These are phyloP conservation scores for Suhomyces maxii DNA, from an alignment of 1,139 yeast species.

Conservation along the genomic window DNA sequence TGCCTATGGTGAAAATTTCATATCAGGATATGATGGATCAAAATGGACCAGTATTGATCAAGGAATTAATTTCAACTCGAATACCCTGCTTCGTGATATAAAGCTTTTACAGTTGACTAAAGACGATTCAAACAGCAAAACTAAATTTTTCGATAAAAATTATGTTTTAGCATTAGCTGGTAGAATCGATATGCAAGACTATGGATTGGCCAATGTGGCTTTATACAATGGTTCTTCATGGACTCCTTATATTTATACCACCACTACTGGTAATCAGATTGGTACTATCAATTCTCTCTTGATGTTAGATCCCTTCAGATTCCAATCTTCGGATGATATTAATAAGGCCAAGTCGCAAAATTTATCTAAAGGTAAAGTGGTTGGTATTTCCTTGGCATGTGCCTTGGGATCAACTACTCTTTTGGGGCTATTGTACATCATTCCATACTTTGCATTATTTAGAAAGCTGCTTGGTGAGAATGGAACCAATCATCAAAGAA, in stretches of 20 bases:
- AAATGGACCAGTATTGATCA: slow-evolving; percentile 45
- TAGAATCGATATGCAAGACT: slow-evolving; percentile 45
- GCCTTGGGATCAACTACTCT: slow-evolving; percentile 78
- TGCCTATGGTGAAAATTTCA: slow-evolving; percentile 53
- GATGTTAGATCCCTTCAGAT: slow-evolving; percentile 37
- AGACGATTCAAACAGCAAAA: slow-evolving; percentile 27
- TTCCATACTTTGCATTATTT: slow-evolving; percentile 52
- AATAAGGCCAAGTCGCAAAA: slow-evolving; percentile 16
- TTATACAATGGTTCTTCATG: slow-evolving; percentile 68
- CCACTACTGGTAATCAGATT: slow-evolving; percentile 18
- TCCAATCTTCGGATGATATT: slow-evolving; percentile 41
- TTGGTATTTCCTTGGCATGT: slow-evolving; percentile 83
- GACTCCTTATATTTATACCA: slow-evolving; percentile 61
- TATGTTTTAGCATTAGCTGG: slow-evolving; percentile 66
- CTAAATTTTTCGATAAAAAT: slow-evolving; percentile 39
- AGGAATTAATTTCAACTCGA: slow-evolving; percentile 30
- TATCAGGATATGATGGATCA: slow-evolving; percentile 52
- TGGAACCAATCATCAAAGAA: slow-evolving; percentile 42
- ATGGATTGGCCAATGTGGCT: slow-evolving; percentile 68
- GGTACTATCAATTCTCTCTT: slow-evolving; percentile 38
- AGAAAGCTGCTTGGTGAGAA: slow-evolving; percentile 39
- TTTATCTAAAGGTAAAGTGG: slow-evolving; percentile 68
- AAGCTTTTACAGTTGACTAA: slow-evolving; percentile 38
- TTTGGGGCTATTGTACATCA: slow-evolving; percentile 61
- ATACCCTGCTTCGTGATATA: slow-evolving; percentile 40